phyloP scores from a whole-genome alignment of 164 flowering plant species.

The Magnolia officinalis region DNA sequence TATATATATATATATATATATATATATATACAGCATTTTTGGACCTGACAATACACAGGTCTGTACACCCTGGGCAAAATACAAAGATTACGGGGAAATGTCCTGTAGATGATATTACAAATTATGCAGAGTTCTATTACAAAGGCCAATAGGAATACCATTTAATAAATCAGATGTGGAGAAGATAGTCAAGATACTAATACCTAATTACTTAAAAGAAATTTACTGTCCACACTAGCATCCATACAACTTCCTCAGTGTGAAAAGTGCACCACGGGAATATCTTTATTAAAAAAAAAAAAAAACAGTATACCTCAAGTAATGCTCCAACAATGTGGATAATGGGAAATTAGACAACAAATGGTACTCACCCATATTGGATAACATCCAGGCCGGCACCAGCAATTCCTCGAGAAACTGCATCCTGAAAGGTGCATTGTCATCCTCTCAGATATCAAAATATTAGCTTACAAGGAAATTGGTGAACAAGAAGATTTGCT shows the following conservation, averaged over 20 bases:
- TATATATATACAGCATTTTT: background rate
- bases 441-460: background rate
- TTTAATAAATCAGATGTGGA: no score
- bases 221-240: background rate
- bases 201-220: background rate
- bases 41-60: background rate
- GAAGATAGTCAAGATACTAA: no score
- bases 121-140: background rate
- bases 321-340: background rate
- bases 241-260: background rate
- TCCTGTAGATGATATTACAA: background rate
- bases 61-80: background rate
- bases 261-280: no score
- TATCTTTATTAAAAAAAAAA: no score
- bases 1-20: background rate
- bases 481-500: no score
- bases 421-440: constrained; percentile 58
- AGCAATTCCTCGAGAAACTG: constrained; percentile 79
- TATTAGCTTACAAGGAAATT: no score
- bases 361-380: constrained; percentile 72
- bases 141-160: background rate
- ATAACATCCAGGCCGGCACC: constrained; percentile 74
- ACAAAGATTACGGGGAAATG: background rate
- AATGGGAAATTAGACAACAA: background rate
- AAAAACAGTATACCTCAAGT: background rate